Base-by-base conservation (phyloP, 345 rosid species). In the Trapa bicornis region DNA sequence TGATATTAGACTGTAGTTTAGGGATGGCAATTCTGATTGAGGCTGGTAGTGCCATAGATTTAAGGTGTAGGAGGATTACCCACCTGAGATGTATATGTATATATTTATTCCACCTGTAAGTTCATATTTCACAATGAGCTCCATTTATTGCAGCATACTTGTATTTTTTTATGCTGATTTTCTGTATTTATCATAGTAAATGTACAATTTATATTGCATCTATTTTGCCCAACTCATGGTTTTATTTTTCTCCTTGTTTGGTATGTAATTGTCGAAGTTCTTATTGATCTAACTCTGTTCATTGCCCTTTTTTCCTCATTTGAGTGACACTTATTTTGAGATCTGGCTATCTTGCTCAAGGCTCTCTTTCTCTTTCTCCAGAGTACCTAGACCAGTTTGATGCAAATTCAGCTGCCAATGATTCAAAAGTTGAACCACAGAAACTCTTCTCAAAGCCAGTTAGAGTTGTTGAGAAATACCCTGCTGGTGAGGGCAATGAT, bases 321-420 rank as follows among this genome's bases (percentile, higher is more conserved):
- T 29, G 32, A 54, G 43, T 41, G 43, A 4, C 4, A n/a, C 17
- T 6, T 54, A 54, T 54, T 32, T 37, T 58, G 13, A 11, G 37
- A 58, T 58, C 63, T 58, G 11, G 63, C 16, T 2, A 11, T 58
- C 63, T 12, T 2, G 13, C 15, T 58, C 35, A 8, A 58, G 16
- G 11, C 38, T 57, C 37, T 57, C 37, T 32, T 15, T 6, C 33
- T 42, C 61, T 71, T 36, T 71, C 54, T 53, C 52, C 88, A 87
- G 97, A 90, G 78, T 93, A 93, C 82, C 84, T 88, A 37, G 86
- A 90, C 75, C 70, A 74, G 78, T 93, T 90, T 70, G 91, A 83
- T 54, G 83, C 84, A 65, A 90, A 91, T 78, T 77, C 89, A 17
- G 77, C 92, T 60, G 79, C 87, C 33, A 74, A 80, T 52, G 92